A percentile compares a stretch with the other conserved stretches of the same genome.
Evolutionary conservation across 257 asterid genomes (phyloP).

Genomic region (Apocynum venetum): DNA sequence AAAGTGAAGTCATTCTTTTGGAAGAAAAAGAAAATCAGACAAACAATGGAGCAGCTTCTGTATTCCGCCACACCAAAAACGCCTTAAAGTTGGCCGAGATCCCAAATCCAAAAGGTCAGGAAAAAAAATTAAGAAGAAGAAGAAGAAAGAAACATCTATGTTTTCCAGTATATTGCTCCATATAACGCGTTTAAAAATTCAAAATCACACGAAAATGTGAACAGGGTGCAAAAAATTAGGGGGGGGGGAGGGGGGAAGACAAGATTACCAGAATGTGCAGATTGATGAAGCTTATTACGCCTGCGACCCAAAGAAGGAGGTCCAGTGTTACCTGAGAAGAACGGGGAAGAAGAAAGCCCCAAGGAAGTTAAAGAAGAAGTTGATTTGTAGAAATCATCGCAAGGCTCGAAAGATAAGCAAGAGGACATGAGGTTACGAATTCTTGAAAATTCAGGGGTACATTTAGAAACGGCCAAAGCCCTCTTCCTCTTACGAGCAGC

Average conservation of each 20-base stretch:
- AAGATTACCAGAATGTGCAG: conserved; percentile 40
- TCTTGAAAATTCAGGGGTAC: conserved; percentile 31
- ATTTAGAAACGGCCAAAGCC: conserved; percentile 32
- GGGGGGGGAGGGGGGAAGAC: neutral
- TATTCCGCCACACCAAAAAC: neutral
- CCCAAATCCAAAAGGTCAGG: conserved; percentile 3
- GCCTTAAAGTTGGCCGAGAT: conserved; percentile 5
- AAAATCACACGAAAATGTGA: conserved; percentile 1
- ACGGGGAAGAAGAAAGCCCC: conserved; percentile 25
- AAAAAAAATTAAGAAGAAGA: neutral
- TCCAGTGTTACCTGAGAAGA: conserved; percentile 42
- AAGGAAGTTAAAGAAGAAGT: conserved; percentile 20
- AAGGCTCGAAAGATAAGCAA: conserved; percentile 51
- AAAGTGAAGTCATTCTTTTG: conserved; percentile 1
- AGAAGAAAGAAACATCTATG: neutral
- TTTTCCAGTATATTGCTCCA: neutral
- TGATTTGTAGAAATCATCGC: conserved; percentile 40
- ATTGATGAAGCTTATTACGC: conserved; percentile 32
- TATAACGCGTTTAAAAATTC: neutral
- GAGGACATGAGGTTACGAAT: conserved; percentile 47
- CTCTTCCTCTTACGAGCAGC: conserved; percentile 44
- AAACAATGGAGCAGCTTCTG: neutral
- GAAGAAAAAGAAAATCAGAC: neutral
- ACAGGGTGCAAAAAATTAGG: neutral
- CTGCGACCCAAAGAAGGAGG: conserved; percentile 35